A percentile compares a stretch with the other conserved stretches of the same genome.
These are phyloP conservation scores for Oxyria digyna DNA, from an alignment of 148 eudicot genomes.

Conservation along the genomic window DNA sequence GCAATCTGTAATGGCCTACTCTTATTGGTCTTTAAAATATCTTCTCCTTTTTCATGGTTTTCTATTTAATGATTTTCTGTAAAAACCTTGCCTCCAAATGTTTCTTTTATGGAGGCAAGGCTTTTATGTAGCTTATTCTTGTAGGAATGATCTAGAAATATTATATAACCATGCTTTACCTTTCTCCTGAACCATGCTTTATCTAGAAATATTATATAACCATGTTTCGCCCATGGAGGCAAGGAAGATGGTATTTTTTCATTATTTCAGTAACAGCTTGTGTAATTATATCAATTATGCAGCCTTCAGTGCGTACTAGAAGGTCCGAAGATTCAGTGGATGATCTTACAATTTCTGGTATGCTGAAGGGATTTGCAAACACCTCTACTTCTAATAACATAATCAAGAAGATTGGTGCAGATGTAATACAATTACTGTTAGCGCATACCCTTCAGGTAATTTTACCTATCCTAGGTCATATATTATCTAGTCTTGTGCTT, in stretches of 20 bases:
- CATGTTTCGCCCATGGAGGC: neutral
- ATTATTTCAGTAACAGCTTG: neutral
- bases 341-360: slow-evolving; percentile 29
- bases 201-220: no score
- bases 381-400: slow-evolving; percentile 37
- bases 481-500: neutral
- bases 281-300: slow-evolving; percentile 7
- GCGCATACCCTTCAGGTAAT: slow-evolving; percentile 78
- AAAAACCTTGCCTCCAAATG: neutral
- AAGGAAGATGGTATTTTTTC: neutral
- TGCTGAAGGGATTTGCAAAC: slow-evolving; percentile 49
- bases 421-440: slow-evolving; percentile 53
- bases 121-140: neutral
- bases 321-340: slow-evolving; percentile 31
- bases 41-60: neutral
- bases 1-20: neutral
- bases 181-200: neutral
- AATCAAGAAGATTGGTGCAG: slow-evolving; percentile 47
- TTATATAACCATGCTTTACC: neutral
- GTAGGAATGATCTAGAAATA: neutral
- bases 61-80: neutral
- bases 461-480: neutral
- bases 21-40: neutral
- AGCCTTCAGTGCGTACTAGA: slow-evolving; percentile 59
- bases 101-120: neutral